phyloP scores from a whole-genome alignment of 1,284 basidiomycete genomes.

The Laetiporus sulphureus region DNA sequence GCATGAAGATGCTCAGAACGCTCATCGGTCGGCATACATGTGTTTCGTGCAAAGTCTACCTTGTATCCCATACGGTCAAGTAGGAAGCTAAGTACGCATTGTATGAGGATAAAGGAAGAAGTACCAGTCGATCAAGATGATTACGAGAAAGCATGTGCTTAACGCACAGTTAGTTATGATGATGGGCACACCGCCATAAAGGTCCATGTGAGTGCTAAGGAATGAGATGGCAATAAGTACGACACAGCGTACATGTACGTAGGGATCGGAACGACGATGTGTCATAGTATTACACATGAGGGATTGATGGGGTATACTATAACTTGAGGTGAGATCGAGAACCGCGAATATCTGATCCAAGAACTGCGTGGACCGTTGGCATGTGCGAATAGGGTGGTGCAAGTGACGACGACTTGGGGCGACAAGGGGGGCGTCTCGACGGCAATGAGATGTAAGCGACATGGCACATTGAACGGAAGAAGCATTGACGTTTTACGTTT shows the following conservation, averaged over 20 bases:
- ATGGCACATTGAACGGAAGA: constrained; percentile 13
- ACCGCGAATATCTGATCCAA: constrained; percentile 27
- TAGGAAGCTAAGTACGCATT: constrained; percentile 9
- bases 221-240: constrained; percentile 23
- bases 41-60: constrained; percentile 2
- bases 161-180: constrained; percentile 20
- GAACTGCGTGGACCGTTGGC: constrained; percentile 21
- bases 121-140: constrained; percentile 8
- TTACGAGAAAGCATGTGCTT: constrained; percentile 16
- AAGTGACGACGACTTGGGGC: constrained; percentile 10
- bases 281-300: constrained; percentile 33
- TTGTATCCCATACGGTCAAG: constrained; percentile 10
- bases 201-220: constrained; percentile 23
- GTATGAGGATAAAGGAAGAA: constrained; percentile 6
- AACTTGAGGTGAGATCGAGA: constrained; percentile 27
- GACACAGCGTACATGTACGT: constrained; percentile 25
- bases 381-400: constrained; percentile 19
- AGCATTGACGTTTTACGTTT: constrained; percentile 19
- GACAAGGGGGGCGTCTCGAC: constrained; percentile 3
- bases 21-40: no score
- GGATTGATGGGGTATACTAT: constrained; percentile 31
- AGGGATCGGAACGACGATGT: constrained; percentile 25
- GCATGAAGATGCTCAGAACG: no score
- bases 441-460: constrained; percentile 6
- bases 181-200: constrained; percentile 17